Percentiles rank a stretch among this genome's conserved stretches.
phyloP scores from a whole-genome alignment of 768 basidiomycete genomes.

The Termitomyces bulborhizus region DNA sequence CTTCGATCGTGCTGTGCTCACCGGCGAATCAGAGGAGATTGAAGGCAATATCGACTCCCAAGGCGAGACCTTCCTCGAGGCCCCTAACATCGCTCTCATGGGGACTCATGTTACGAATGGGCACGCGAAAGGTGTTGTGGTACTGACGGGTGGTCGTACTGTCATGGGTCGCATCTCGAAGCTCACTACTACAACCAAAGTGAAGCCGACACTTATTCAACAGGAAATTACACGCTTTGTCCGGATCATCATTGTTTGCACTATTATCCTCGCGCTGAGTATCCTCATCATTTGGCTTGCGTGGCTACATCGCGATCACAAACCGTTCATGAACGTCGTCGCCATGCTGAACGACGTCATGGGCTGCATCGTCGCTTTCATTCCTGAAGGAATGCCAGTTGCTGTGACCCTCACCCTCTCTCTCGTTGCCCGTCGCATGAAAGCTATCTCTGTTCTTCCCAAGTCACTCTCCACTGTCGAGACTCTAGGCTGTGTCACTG shows the following conservation, averaged over 20 bases:
- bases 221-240: constrained; percentile 44
- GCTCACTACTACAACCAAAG: constrained; percentile 39
- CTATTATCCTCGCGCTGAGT: constrained; percentile 31
- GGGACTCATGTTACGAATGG: constrained; percentile 36
- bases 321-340: constrained; percentile 42
- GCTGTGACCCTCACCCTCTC: constrained; percentile 46
- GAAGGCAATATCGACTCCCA: constrained; percentile 31
- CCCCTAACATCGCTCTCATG: constrained; percentile 42
- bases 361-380: constrained; percentile 31
- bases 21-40: constrained; percentile 42
- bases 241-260: constrained; percentile 39
- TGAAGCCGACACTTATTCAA: constrained; percentile 40
- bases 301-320: constrained; percentile 34
- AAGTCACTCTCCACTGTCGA: constrained; percentile 60
- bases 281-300: constrained; percentile 35
- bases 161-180: constrained; percentile 49
- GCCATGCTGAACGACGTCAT: constrained; percentile 49
- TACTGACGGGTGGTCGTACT: constrained; percentile 35
- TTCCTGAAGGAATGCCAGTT: constrained; percentile 46
- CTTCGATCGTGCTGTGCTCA: constrained; percentile 47
- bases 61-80: constrained; percentile 38
- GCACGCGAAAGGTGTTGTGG: constrained; percentile 30
- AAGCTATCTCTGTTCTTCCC: constrained; percentile 5
- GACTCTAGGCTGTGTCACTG: constrained; percentile 56
- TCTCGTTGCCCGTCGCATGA: constrained; percentile 10